These are phyloP conservation scores for Begonia masoniana DNA, from an alignment of 306 rosid species.

Conservation along the genomic window DNA sequence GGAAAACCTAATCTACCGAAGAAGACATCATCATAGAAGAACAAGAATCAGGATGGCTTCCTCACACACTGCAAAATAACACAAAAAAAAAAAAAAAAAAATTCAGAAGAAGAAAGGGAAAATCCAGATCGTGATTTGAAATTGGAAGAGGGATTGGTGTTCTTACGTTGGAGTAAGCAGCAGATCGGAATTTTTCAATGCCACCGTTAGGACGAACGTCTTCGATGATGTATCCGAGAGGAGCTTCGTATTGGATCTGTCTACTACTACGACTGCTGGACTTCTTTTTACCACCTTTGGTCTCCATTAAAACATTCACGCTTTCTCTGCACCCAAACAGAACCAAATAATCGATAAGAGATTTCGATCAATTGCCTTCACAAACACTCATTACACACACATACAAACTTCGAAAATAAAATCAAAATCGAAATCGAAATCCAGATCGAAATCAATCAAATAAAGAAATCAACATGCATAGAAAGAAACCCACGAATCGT, in stretches of 20 bases:
- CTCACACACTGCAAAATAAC: constrained; percentile 30
- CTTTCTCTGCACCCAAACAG: constrained; percentile 17
- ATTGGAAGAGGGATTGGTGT: background rate
- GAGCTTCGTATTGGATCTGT: constrained; percentile 36
- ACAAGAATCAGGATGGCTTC: constrained; percentile 39
- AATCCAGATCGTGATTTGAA: background rate
- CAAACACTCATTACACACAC: background rate
- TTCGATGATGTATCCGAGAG: constrained; percentile 54
- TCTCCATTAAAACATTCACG: constrained; percentile 48
- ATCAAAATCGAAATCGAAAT: background rate
- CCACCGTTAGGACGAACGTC: constrained; percentile 69
- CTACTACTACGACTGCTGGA: constrained; percentile 31
- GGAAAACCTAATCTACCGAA: constrained; percentile 13
- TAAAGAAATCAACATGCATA: background rate
- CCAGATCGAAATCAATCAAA: background rate
- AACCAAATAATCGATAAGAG: background rate
- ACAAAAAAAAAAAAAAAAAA: background rate
- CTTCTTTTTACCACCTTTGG: constrained; percentile 36
- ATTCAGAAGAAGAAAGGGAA: background rate
- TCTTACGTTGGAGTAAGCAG: constrained; percentile 58
- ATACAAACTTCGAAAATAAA: background rate
- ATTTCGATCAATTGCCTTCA: background rate
- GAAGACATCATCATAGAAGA: background rate
- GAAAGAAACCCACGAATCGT: background rate
- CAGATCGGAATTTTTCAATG: constrained; percentile 42